These are phyloP conservation scores for Fusarium continuum DNA, from an alignment of 2,329 filamentous ascomycete genomes.

Conservation along the genomic window DNA sequence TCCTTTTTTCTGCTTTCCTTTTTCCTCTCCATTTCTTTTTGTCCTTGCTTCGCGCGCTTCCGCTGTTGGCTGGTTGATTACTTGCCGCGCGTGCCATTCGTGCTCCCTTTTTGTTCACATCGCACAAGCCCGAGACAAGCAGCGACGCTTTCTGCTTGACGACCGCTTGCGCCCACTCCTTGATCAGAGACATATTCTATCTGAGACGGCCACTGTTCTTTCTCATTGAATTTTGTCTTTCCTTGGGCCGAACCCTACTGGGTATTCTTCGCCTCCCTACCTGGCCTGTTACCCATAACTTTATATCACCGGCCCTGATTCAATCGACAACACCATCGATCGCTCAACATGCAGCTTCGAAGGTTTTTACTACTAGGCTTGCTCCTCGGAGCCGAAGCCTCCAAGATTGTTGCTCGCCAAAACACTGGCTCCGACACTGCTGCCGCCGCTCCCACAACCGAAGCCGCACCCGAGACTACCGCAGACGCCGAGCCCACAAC, in stretches of 20 bases:
- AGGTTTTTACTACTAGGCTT: conserved; percentile 38
- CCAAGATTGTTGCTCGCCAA: conserved; percentile 30
- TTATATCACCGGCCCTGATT: conserved; percentile 19
- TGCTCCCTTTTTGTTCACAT: conserved; percentile 29
- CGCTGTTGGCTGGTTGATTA: conserved; percentile 8
- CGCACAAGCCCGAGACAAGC: conserved; percentile 30
- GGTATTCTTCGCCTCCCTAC: conserved; percentile 21
- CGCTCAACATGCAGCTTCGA: conserved; percentile 40
- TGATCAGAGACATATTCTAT: conserved; percentile 18
- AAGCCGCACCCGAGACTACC: conserved; percentile 8
- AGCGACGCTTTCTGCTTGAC: conserved; percentile 22
- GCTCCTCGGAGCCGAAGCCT: conserved; percentile 39
- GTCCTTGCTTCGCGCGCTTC: conserved; percentile 7
- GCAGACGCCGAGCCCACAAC: conserved; percentile 8
- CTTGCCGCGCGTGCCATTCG: conserved; percentile 24
- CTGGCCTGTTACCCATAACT: conserved; percentile 6
- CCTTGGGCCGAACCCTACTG: conserved; percentile 19
- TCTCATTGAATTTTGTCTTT: conserved; percentile 31
- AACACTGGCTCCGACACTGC: conserved; percentile 4
- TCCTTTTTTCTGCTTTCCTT: conserved; percentile 1
- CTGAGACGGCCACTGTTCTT: conserved; percentile 35
- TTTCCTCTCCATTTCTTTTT: conserved; percentile 1
- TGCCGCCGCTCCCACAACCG: not conserved
- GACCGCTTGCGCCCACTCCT: conserved; percentile 14
- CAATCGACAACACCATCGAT: conserved; percentile 14